Evolutionary conservation across 768 basidiomycete species (phyloP).

Genomic region (Rossbeevera mucosa): DNA sequence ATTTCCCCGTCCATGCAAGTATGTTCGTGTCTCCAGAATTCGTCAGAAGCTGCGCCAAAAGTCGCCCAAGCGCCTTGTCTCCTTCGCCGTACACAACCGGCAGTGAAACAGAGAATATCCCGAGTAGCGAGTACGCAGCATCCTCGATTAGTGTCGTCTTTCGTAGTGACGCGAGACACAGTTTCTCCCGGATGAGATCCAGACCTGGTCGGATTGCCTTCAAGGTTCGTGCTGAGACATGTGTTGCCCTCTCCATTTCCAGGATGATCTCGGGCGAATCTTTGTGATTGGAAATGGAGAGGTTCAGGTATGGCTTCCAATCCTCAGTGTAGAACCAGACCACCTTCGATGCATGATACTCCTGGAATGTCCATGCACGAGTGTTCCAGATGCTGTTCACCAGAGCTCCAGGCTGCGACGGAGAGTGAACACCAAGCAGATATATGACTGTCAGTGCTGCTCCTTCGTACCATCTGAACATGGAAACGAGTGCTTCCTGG

Average conservation of each 20-base stretch:
- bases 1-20: neutral
- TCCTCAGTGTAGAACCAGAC: neutral
- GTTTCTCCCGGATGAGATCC: neutral
- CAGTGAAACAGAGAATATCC: neutral
- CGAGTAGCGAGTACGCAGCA: neutral
- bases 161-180: neutral
- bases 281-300: neutral
- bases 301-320: neutral
- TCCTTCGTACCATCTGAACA: neutral
- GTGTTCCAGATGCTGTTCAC: neutral
- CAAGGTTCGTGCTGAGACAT: neutral
- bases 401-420: neutral
- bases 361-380: neutral
- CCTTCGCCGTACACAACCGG: neutral
- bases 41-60: neutral
- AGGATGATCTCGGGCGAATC: neutral
- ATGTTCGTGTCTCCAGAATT: neutral
- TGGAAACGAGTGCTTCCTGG: neutral
- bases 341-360: neutral
- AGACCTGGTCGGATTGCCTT: neutral
- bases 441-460: neutral
- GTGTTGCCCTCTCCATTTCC: neutral
- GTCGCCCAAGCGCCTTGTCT: neutral
- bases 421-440: neutral
- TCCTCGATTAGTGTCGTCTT: neutral